These are phyloP conservation scores for Dactylellina parvicollis DNA, from an alignment of 2,329 filamentous ascomycete genomes.

Conservation along the genomic window DNA sequence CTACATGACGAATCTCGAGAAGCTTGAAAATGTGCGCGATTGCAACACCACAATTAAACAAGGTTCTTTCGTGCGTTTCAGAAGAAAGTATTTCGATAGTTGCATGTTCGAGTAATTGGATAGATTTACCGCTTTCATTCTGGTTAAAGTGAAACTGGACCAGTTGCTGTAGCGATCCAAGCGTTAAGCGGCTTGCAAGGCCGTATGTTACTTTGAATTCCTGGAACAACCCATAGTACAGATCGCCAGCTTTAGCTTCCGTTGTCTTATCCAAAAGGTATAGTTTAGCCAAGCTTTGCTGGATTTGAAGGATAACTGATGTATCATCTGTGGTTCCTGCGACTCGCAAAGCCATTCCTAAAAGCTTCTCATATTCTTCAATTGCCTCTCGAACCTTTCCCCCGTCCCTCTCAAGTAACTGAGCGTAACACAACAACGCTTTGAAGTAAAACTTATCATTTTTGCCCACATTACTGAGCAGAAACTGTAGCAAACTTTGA, in stretches of 20 bases:
- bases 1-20: neutral
- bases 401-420: slow-evolving; percentile 23
- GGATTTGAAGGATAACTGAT: slow-evolving; percentile 25
- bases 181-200: slow-evolving; percentile 1
- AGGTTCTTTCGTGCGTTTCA: slow-evolving; percentile 16
- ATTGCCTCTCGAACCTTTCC: slow-evolving; percentile 15
- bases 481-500: slow-evolving; percentile 13
- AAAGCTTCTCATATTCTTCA: slow-evolving; percentile 33
- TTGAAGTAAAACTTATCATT: slow-evolving; percentile 31
- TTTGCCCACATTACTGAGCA: slow-evolving; percentile 7
- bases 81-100: slow-evolving; percentile 25
- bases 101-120: slow-evolving; percentile 14
- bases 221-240: slow-evolving; percentile 33
- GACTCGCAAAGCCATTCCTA: slow-evolving; percentile 14
- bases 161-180: slow-evolving; percentile 24
- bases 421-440: slow-evolving; percentile 16
- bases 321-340: slow-evolving; percentile 24
- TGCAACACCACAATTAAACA: slow-evolving; percentile 21
- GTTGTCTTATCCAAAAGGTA: slow-evolving; percentile 40
- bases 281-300: slow-evolving; percentile 38
- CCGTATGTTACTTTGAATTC: slow-evolving; percentile 37
- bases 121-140: neutral
- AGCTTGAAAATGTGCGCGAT: slow-evolving; percentile 35
- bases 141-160: slow-evolving; percentile 27
- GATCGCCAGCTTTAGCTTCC: slow-evolving; percentile 22